These are phyloP conservation scores for Calophaca sinica DNA, from an alignment of 306 rosid genomes.

Conservation along the genomic window DNA sequence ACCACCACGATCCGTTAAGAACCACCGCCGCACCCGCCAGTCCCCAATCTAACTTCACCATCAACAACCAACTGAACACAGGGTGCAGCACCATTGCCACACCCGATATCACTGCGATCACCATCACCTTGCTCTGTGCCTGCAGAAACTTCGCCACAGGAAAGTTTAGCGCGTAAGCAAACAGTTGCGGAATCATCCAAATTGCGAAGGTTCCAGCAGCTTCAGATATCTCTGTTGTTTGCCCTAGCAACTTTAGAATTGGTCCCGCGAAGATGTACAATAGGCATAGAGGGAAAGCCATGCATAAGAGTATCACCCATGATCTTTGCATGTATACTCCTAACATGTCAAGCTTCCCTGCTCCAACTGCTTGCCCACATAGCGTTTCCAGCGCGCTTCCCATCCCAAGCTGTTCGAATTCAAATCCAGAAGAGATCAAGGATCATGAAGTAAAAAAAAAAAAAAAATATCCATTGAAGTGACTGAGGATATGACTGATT, in stretches of 20 bases:
- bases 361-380: conserved; percentile 90
- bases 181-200: conserved; percentile 90
- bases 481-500: no score
- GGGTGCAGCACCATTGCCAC: conserved; percentile 69
- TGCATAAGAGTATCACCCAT: conserved; percentile 68
- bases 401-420: conserved; percentile 71
- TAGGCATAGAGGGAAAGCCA: conserved; percentile 50
- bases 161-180: conserved; percentile 76
- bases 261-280: conserved; percentile 66
- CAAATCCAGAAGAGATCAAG: background rate
- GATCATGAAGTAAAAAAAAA: no score
- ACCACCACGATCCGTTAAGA: conserved; percentile 73
- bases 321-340: conserved; percentile 90
- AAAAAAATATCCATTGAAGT: no score
- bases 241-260: conserved; percentile 62
- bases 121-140: conserved; percentile 87
- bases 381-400: conserved; percentile 89
- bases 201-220: conserved; percentile 75
- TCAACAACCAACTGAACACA: conserved; percentile 71
- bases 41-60: conserved; percentile 68
- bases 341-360: conserved; percentile 78
- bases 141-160: conserved; percentile 82
- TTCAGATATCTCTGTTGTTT: conserved; percentile 59
- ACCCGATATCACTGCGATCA: conserved; percentile 69
- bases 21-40: conserved; percentile 76